Evolutionary conservation across 148 eudicot genomes (phyloP).

Genomic region (Simmondsia chinensis): DNA sequence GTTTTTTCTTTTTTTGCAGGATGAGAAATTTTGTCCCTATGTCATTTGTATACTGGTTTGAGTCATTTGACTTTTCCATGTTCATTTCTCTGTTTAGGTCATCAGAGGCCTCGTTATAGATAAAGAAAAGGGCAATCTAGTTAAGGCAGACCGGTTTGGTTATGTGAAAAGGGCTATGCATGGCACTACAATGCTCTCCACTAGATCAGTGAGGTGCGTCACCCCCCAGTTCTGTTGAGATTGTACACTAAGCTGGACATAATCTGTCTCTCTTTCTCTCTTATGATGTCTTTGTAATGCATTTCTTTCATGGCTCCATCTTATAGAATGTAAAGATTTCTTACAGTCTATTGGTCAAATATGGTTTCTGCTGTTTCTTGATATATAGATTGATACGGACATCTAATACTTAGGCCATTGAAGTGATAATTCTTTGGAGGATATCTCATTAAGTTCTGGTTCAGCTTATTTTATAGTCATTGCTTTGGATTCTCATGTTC

Average conservation of each 20-base stretch:
- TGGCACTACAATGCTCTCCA: slow-evolving; percentile 87
- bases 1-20: not conserved
- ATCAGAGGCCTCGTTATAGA: slow-evolving; percentile 97
- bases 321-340: too few relatives aligned
- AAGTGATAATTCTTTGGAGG: too few relatives aligned
- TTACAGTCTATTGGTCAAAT: too few relatives aligned
- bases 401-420: too few relatives aligned
- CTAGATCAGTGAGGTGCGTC: slow-evolving; percentile 75
- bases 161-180: slow-evolving; percentile 98
- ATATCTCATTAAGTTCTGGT: too few relatives aligned
- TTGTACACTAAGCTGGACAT: not conserved
- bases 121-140: slow-evolving; percentile 94
- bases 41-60: slow-evolving; percentile 2
- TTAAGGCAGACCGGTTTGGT: slow-evolving; percentile 95
- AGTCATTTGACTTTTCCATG: slow-evolving; percentile 6
- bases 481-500: too few relatives aligned
- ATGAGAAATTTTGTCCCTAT: not conserved
- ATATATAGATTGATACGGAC: too few relatives aligned
- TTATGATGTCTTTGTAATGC: too few relatives aligned
- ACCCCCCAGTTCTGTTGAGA: slow-evolving; percentile 3
- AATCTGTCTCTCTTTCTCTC: too few relatives aligned
- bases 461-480: too few relatives aligned
- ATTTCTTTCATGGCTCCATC: too few relatives aligned
- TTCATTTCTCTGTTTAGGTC: slow-evolving; percentile 40
- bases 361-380: too few relatives aligned